A percentile compares a stretch with the other conserved stretches of the same genome.
These are phyloP conservation scores for Thuidium tamariscinum DNA, from an alignment of 225 moss, liverwort and hornwort genomes.

Conservation along the genomic window DNA sequence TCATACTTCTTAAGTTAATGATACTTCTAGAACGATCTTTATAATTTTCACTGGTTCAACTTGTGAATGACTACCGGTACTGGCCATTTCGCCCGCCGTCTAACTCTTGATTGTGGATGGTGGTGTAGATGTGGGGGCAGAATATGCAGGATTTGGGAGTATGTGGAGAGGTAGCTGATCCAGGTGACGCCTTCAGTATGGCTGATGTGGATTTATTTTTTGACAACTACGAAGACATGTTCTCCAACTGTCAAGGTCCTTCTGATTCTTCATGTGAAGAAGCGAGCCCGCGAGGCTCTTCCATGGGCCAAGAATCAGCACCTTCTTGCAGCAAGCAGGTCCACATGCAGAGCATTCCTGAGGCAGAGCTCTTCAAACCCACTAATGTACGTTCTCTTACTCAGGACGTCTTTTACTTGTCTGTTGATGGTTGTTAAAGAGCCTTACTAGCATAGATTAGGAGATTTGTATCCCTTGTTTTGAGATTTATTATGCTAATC, in stretches of 20 bases:
- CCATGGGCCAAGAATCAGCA: constrained; percentile 4
- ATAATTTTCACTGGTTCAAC: background rate
- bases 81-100: background rate
- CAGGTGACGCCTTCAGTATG: constrained; percentile 40
- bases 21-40: background rate
- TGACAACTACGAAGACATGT: constrained; percentile 47
- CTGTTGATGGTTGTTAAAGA: background rate
- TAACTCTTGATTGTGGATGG: background rate
- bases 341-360: constrained; percentile 48
- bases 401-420: background rate
- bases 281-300: constrained; percentile 13
- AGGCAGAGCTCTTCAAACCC: constrained; percentile 32
- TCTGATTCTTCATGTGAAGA: constrained; percentile 25
- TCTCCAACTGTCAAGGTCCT: constrained; percentile 20
- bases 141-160: constrained; percentile 60
- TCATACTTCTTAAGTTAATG: background rate
- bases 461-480: background rate
- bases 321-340: constrained; percentile 2
- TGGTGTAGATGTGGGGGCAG: constrained; percentile 41
- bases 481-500: background rate
- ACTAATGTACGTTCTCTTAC: constrained; percentile 11
- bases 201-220: constrained; percentile 49
- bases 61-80: background rate
- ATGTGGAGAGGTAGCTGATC: constrained; percentile 43
- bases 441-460: background rate